Conservation (phyloP, 345 rosid species). For the Aquilaria sinensis region DNA sequence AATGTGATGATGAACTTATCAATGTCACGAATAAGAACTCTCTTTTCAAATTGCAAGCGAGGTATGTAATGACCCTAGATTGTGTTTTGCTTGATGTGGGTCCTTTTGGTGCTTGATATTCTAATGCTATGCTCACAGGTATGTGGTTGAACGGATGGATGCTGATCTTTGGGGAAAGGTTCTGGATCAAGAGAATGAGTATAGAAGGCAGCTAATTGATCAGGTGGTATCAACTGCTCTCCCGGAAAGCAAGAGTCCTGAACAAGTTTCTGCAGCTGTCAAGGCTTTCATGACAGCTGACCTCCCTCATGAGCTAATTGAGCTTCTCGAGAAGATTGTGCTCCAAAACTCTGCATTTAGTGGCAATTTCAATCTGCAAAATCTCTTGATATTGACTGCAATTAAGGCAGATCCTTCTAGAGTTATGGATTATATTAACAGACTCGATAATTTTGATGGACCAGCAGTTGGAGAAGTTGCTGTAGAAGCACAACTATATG, state of each 20-base stretch:
- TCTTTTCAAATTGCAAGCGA: slow-evolving; percentile 85
- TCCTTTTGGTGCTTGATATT: slow-evolving; percentile 17
- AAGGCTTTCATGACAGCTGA: slow-evolving; percentile 74
- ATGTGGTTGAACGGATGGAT: slow-evolving; percentile 96
- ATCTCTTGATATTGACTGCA: slow-evolving; percentile 83
- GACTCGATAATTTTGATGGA: slow-evolving; percentile 92
- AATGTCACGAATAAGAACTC: slow-evolving; percentile 91
- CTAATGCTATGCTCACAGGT: slow-evolving; percentile 33
- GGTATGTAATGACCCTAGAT: slow-evolving; percentile 33
- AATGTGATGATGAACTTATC: slow-evolving; percentile 87
- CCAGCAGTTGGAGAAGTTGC: slow-evolving; percentile 93
- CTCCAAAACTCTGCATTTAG: slow-evolving; percentile 92
- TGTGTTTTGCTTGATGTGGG: slow-evolving; percentile 6
- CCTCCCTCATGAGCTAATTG: slow-evolving; percentile 65
- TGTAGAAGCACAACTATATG: slow-evolving; percentile 71
- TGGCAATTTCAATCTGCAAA: slow-evolving; percentile 86
- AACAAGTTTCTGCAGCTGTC: slow-evolving; percentile 70
- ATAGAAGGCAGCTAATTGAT: slow-evolving; percentile 84
- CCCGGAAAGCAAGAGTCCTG: slow-evolving; percentile 83
- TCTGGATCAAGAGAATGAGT: slow-evolving; percentile 65
- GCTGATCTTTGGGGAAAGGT: slow-evolving; percentile 93
- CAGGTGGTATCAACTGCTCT: slow-evolving; percentile 91
- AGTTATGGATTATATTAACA: slow-evolving; percentile 86
- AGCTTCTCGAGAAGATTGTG: slow-evolving; percentile 82
- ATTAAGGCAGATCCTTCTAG: slow-evolving; percentile 87